These are phyloP conservation scores for Ilex asprella DNA, from an alignment of 257 asterid species.

Conservation along the genomic window DNA sequence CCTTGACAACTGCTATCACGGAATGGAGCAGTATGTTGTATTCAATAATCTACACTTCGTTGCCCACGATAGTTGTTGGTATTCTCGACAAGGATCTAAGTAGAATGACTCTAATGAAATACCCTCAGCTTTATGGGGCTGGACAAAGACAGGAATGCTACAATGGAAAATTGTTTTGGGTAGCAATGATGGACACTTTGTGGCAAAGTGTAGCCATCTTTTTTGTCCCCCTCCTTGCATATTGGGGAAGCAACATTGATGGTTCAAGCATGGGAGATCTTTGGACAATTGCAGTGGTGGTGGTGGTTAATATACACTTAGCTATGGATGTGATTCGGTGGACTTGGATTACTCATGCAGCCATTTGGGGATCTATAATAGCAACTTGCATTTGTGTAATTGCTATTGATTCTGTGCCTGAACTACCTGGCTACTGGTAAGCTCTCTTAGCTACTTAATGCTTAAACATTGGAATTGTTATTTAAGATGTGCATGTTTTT, in stretches of 20 bases:
- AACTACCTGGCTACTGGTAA: conserved; percentile 90
- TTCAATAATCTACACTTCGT: conserved; percentile 72
- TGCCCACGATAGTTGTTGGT: conserved; percentile 84
- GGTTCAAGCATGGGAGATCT: conserved; percentile 87
- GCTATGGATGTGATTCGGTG: conserved; percentile 92
- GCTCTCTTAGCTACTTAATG: conserved; percentile 8
- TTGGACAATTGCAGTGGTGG: conserved; percentile 84
- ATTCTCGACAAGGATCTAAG: conserved; percentile 84
- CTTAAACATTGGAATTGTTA: neutral
- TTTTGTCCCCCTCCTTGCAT: conserved; percentile 66
- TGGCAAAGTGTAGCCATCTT: conserved; percentile 88
- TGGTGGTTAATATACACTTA: conserved; percentile 74
- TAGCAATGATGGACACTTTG: conserved; percentile 67
- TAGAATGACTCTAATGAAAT: conserved; percentile 57
- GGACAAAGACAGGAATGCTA: conserved; percentile 90
- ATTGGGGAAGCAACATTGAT: conserved; percentile 62
- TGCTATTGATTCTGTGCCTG: conserved; percentile 54
- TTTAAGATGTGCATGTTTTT: neutral
- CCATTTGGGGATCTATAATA: conserved; percentile 80
- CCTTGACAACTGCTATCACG: conserved; percentile 84
- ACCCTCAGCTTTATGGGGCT: conserved; percentile 80
- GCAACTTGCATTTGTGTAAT: conserved; percentile 81
- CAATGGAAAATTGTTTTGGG: conserved; percentile 67
- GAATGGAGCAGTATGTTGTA: conserved; percentile 97
- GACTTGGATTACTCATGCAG: conserved; percentile 79